Evolutionary conservation across 495 filamentous ascomycete genomes (phyloP).

Genomic region (Penicillium lagena): DNA sequence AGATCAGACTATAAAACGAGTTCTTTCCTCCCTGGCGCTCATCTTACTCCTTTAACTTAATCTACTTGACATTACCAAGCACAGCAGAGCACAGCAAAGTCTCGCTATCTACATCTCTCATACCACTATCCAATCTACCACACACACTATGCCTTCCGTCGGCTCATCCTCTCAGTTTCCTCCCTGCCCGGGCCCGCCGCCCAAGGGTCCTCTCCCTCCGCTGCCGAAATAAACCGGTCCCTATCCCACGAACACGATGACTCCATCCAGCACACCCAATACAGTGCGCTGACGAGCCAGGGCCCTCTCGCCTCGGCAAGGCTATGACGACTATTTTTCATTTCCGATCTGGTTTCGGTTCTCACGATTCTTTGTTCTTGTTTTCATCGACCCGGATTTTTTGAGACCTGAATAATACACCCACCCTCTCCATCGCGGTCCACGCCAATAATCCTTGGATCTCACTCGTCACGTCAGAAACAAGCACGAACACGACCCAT

Average conservation of each 20-base stretch:
- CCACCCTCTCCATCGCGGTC: neutral
- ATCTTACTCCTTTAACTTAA: neutral
- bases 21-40: neutral
- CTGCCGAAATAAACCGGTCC: constrained; percentile 59
- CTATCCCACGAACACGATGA: constrained; percentile 36
- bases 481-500: no score
- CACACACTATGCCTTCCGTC: constrained; percentile 53
- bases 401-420: constrained; percentile 6
- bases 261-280: constrained; percentile 19
- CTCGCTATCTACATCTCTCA: neutral
- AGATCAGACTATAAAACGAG: no score
- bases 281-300: constrained; percentile 22
- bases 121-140: constrained; percentile 1
- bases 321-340: constrained; percentile 22
- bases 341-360: constrained; percentile 20
- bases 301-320: constrained; percentile 23
- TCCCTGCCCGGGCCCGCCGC: constrained; percentile 80
- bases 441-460: neutral
- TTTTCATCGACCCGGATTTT: constrained; percentile 4
- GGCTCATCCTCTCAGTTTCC: constrained; percentile 60
- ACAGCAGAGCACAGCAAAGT: no score
- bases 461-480: no score
- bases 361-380: constrained; percentile 13
- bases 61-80: neutral
- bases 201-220: constrained; percentile 75